A percentile compares a stretch with the other conserved stretches of the same genome.
Conservation (phyloP, 2,329 filamentous ascomycete genomes). For the Gnomoniopsis sp. region DNA sequence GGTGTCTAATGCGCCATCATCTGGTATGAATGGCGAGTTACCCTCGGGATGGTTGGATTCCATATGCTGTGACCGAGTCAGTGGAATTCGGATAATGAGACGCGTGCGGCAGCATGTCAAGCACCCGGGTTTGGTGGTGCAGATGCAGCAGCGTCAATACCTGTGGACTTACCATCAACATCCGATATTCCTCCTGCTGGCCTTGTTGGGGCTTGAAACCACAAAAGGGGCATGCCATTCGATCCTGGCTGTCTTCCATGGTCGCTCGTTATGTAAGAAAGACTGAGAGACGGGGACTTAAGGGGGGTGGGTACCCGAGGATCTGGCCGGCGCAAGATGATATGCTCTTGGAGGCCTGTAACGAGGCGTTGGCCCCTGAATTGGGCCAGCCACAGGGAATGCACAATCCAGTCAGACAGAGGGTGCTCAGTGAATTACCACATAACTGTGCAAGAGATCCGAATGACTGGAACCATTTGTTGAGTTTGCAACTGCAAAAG, state of each 20-base stretch:
- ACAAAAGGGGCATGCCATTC: slow-evolving; percentile 34
- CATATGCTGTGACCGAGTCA: slow-evolving; percentile 25
- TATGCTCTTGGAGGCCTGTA: background rate
- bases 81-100: background rate
- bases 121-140: background rate
- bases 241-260: background rate
- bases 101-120: background rate
- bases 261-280: background rate
- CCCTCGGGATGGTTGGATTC: slow-evolving; percentile 27
- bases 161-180: slow-evolving; percentile 31
- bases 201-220: slow-evolving; percentile 25
- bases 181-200: slow-evolving; percentile 29
- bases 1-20: slow-evolving; percentile 11
- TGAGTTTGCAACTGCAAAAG: background rate
- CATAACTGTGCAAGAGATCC: background rate
- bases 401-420: background rate
- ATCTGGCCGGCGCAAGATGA: background rate
- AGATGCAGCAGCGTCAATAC: background rate
- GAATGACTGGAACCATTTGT: background rate
- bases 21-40: slow-evolving; percentile 21
- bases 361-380: background rate
- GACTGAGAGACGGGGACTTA: background rate
- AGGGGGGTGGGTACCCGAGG: background rate
- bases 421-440: background rate
- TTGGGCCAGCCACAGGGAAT: background rate